Evolutionary conservation across 805 yeast genomes (phyloP), one percentile per base, ranked within the genome.

Genomic region (Nakazawaea molendinolei): DNA sequence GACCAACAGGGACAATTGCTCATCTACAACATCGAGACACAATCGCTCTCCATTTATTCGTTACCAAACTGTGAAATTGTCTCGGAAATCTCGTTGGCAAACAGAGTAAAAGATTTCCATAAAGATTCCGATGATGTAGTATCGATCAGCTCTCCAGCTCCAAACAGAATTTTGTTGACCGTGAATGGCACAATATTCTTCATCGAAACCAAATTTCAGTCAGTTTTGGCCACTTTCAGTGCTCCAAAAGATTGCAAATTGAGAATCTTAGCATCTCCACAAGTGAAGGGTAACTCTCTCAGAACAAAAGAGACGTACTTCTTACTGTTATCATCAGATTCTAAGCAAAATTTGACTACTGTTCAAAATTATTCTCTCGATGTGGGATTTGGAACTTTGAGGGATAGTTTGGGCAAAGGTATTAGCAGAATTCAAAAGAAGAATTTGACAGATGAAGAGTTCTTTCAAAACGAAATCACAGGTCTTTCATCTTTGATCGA

Each of bases 381-480:
- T 41, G 74, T 77, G 23, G 94, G 92, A 5, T 58, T 72, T 24
- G 84, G 85, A 47, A 73, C 71, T 34, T 63, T 85, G 40, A 71
- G 74, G 41, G 87, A 83, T 46, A 74, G 84, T 9, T 52, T 85
- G 20, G 89, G 89, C 19, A 81, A 76, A 49, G 72, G 79, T 25
- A 61, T 76, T 21, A 47, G 49, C 25, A 32, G 30, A 9, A 36
- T 33, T 2, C 43, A 38, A 12, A 40, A 41, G 27, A 36, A 40
- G 19, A 24, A 34, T 22, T 27, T 46, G 38, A 44, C 36, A 36
- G 32, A 39, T 39, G 26, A 47, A 39, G 15, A 34, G 39, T 36
- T 36, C 44, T 26, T 42, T 34, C 28, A 36, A 8, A 46, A 42
- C 18, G 46, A 49, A 27, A 49, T 58, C 18, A 39, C 40, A n/a